These are phyloP conservation scores for Colletotrichum sp. DNA, from an alignment of 2,329 filamentous ascomycete species.

Conservation along the genomic window DNA sequence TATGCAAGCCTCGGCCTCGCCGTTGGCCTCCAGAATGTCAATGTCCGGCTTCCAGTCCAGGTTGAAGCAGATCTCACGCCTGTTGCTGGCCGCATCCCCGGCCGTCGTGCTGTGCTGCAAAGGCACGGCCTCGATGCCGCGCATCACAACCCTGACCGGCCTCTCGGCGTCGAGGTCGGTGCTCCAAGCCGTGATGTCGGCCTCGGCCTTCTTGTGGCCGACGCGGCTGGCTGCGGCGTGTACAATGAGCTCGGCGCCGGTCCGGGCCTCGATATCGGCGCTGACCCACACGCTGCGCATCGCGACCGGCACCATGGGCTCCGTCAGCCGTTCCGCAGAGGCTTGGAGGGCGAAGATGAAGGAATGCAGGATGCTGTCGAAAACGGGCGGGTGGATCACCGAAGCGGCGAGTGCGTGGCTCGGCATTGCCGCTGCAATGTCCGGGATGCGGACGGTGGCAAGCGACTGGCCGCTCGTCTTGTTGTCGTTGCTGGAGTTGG, in stretches of 20 bases:
- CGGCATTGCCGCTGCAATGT: slow-evolving; percentile 25
- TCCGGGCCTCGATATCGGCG: background rate
- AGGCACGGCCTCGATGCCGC: background rate
- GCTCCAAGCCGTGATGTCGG: slow-evolving; percentile 1
- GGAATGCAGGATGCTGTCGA: slow-evolving; percentile 27
- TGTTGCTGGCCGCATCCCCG: background rate
- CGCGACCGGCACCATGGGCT: background rate
- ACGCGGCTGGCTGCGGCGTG: background rate
- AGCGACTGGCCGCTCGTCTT: background rate
- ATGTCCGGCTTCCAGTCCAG: background rate
- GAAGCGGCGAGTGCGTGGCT: slow-evolving; percentile 14
- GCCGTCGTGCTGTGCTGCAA: background rate
- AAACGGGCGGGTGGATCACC: slow-evolving; percentile 36
- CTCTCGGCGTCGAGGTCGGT: background rate
- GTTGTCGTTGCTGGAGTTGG: background rate
- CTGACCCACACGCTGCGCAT: background rate
- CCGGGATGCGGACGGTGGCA: slow-evolving; percentile 6
- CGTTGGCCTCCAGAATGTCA: background rate
- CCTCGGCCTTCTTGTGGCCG: background rate
- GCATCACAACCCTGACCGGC: background rate
- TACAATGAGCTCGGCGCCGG: slow-evolving; percentile 3
- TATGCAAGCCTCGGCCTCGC: background rate
- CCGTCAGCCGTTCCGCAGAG: background rate
- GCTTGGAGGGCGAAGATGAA: background rate
- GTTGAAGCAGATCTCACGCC: background rate